A percentile compares a stretch with the other conserved stretches of the same genome.
phyloP scores from a whole-genome alignment of 2,329 filamentous ascomycete genomes.

The Fusarium mangiferae region DNA sequence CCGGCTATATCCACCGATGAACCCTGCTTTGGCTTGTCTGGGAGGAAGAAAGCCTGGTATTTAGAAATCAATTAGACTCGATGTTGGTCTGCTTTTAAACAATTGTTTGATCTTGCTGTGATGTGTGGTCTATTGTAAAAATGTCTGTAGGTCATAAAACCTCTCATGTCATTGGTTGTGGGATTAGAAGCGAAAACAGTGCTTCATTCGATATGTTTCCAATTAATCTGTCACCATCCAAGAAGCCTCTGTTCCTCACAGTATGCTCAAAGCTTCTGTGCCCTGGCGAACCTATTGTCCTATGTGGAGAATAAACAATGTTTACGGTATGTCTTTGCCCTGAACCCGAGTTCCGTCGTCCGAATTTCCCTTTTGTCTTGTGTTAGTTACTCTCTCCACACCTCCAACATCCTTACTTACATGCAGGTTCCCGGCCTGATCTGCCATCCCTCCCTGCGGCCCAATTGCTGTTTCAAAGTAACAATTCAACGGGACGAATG shows the following conservation, averaged over 20 bases:
- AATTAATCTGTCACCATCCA: neutral
- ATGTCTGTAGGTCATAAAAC: too few species aligned
- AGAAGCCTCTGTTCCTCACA: neutral
- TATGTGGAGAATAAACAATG: constrained; percentile 19
- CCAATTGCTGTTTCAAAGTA: constrained; percentile 32
- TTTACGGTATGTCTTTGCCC: neutral
- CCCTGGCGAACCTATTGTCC: neutral
- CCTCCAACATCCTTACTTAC: neutral
- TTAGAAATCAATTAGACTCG: constrained; percentile 40
- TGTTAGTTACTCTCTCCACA: neutral
- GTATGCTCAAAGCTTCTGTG: neutral
- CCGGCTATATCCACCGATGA: constrained; percentile 36
- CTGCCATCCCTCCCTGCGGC: constrained; percentile 19
- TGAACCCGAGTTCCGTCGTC: neutral
- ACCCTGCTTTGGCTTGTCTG: constrained; percentile 34
- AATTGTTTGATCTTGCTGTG: neutral
- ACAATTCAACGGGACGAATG: constrained; percentile 16
- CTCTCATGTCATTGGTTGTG: neutral
- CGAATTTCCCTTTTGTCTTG: neutral
- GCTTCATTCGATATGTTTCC: neutral
- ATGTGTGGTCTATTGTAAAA: neutral
- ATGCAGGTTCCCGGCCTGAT: constrained; percentile 34
- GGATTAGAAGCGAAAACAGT: neutral
- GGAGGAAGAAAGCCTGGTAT: constrained; percentile 39
- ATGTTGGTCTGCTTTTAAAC: constrained; percentile 26